A percentile compares a stretch with the other conserved stretches of the same genome.
phyloP scores from a whole-genome alignment of 768 basidiomycete species.

The Kwoniella botswanensis region DNA sequence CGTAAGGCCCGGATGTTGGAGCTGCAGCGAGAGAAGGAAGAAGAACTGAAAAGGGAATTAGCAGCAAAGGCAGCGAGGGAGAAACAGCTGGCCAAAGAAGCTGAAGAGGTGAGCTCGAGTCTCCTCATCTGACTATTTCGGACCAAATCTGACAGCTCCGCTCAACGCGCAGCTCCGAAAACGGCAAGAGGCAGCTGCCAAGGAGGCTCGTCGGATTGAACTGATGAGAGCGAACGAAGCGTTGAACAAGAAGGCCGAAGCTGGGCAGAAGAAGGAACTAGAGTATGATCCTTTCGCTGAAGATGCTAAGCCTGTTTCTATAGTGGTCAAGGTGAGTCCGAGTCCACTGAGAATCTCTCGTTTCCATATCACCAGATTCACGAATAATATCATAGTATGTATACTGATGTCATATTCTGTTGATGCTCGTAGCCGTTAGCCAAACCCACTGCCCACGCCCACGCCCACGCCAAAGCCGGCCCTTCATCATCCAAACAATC shows the following conservation, averaged over 20 bases:
- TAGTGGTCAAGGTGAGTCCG: conserved; percentile 13
- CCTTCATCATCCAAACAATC: conserved; percentile 17
- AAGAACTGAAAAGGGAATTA: conserved; percentile 38
- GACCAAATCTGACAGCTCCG: not conserved
- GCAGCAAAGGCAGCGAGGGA: conserved; percentile 41
- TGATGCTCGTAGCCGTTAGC: not conserved
- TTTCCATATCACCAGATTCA: too few species aligned
- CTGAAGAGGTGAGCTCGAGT: conserved; percentile 37
- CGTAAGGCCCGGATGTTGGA: conserved; percentile 38
- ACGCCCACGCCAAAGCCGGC: not conserved
- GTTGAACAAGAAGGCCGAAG: conserved; percentile 24
- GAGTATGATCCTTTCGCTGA: conserved; percentile 53
- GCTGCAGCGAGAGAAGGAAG: conserved; percentile 44
- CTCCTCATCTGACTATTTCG: not conserved
- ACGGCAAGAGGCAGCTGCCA: conserved; percentile 38
- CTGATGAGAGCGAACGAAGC: conserved; percentile 42
- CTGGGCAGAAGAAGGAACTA: conserved; percentile 1
- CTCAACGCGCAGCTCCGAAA: conserved; percentile 25
- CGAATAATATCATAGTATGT: too few species aligned
- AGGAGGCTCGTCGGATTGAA: conserved; percentile 42
- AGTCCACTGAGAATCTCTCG: too few species aligned
- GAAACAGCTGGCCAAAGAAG: conserved; percentile 39
- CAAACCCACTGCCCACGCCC: not conserved
- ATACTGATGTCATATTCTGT: not conserved
- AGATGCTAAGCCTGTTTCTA: conserved; percentile 29